Evolutionary conservation across 208 protist species (phyloP).

Genomic region (Angomonas deanei): DNA sequence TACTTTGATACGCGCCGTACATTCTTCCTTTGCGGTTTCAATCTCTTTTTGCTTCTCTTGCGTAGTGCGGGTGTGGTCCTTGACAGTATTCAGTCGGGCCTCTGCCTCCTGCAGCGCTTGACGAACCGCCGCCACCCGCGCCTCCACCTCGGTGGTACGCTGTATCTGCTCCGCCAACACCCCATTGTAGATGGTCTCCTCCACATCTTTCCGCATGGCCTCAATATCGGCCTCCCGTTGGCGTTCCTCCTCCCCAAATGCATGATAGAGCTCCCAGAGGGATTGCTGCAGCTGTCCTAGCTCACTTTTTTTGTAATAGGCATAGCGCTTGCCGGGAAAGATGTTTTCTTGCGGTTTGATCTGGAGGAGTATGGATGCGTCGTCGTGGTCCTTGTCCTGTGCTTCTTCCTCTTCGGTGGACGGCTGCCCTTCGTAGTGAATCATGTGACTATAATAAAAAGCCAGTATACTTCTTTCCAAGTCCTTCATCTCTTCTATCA

Average conservation of each 20-base stretch:
- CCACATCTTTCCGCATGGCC: conserved; percentile 14
- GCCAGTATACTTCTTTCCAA: conserved; percentile 46
- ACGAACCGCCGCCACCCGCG: conserved; percentile 13
- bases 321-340: background rate
- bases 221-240: conserved; percentile 6
- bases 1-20: conserved; percentile 14
- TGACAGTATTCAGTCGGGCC: conserved; percentile 6
- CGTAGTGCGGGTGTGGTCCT: conserved; percentile 6
- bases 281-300: conserved; percentile 23
- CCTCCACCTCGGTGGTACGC: conserved; percentile 24
- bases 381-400: background rate
- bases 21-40: conserved; percentile 17
- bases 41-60: conserved; percentile 1
- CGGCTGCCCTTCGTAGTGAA: conserved; percentile 25
- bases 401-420: too few relatives aligned
- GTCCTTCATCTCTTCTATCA: background rate
- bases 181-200: background rate
- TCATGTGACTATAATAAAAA: conserved; percentile 52
- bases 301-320: conserved; percentile 17
- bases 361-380: background rate
- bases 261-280: background rate
- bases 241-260: conserved; percentile 6
- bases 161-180: conserved; percentile 15
- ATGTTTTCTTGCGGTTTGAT: background rate
- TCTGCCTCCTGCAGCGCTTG: conserved; percentile 10